Base-by-base conservation (phyloP, 2,329 filamentous ascomycete genomes). In the Didymellaceae sp. region DNA sequence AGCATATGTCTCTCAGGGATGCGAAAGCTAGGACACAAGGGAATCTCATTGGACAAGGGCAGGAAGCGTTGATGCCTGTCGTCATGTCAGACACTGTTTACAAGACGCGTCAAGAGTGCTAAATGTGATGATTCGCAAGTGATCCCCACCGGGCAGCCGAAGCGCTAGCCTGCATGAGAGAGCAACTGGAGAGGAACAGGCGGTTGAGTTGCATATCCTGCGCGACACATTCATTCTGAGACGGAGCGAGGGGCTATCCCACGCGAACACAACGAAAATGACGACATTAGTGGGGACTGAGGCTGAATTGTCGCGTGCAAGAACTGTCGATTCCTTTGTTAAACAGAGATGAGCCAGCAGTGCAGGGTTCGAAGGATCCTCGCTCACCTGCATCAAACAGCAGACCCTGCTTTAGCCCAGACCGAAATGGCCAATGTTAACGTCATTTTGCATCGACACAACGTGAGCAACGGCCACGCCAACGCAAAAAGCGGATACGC, bases 271-370 rank as follows among this genome's bases (percentile, higher is more conserved):
- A 37, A 11, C 33, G 28, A 6, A 21, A 28, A 46, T 43, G 38
- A 46, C 48, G 48, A 45, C 42, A 52, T 25, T 3, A 5, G 42
- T 42, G 42, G 48, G 28, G 32, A 34, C 6, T 40, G 41, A 25
- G 30, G 35, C 24, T 51, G 34, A 17, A 16, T 24, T 10, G 31
- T 24, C 25, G 47, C 18, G 5, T 28, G 31, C 30, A 22, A 42
- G 28, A 35, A 2, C 4, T 9, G 9, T 32, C 25, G 25, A 45
- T 45, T 32, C 11, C 18, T 25, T 21, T 13, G 21, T 24, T 5
- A 10, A 20, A 14, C 11, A 7, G n/a, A 34, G 37, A 22, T 17
- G 35, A 28, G 28, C 45, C 34, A 35, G 31, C 25, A n/a, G 28
- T 14, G n/a, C 16, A 8, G 22, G 30, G 16, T n/a, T 34, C 7